Base-by-base conservation (phyloP, 257 asterid species). In the Avicennia marina region DNA sequence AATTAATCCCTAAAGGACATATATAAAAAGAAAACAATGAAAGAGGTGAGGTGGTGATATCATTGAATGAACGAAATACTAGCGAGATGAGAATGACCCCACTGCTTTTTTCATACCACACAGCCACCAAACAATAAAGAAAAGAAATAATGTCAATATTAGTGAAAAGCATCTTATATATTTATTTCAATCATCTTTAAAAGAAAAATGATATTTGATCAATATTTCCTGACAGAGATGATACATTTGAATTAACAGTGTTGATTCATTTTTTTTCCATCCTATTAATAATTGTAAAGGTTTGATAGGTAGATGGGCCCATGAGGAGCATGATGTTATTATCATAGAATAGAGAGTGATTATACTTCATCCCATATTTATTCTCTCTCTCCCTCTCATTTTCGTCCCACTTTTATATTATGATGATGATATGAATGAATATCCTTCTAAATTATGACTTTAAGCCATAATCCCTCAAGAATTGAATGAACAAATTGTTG, bases 91-190 rank as follows among this genome's bases (percentile, higher is more conserved):
- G 34, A 29, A 29, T 29, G 58, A 25, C 51, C 77, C 80, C 57
- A 19, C 60, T 11, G 1, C 56, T 41, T 27, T 74, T 45, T 29
- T 8, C 26, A 62, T 65, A 50, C 58, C 58, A 34, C 58, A 34
- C 75, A 68, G 69, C 79, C 65, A 68, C 72, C 75, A 69, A 62
- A 69, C 59, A 53, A 32, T 58, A 53, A 33, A 3, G n/a, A 33
- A 33, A 33, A 33, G 1, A 8, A 33, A 11, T 0, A 8, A 33
- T n/a, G 39, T 8, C 0, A 31, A 31, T 31, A 31, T 31, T 31
- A 31, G 5, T 7, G 2, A 31, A 7, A 11, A 31, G 1, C 36
- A 7, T 31, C n/a, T n/a, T n/a, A n/a, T n/a, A n/a, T n/a, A n/a
- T n/a, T n/a, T n/a, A n/a, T n/a, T n/a, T n/a, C n/a, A n/a, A n/a